Base-by-base conservation (phyloP, 2,329 filamentous ascomycete species). In the Talaromyces albobiverticillius region DNA sequence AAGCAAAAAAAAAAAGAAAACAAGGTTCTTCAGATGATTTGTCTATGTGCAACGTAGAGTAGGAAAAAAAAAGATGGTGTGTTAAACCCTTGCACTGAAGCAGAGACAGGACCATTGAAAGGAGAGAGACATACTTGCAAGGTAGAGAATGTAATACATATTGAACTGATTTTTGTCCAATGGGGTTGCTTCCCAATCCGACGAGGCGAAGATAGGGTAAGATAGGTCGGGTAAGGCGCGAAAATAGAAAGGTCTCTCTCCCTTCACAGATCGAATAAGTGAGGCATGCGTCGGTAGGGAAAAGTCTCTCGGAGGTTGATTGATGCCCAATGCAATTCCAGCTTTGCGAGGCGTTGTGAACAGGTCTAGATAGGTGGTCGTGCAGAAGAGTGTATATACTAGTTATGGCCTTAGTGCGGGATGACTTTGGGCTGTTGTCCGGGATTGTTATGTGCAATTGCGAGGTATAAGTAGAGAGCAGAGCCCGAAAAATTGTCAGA, bases 121-220 rank as follows among this genome's bases (percentile, higher is more conserved):
- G 38, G 38, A 20, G 8, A 29, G 22, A 38, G 36, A 41, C 48
- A 42, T 85, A 88, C 86, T 88, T 69, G 87, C 83, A 61, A 88
- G 78, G 70, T 89, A 89, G 65, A 88, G 84, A 59, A 79, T 76
- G 68, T 78, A 78, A 64, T 74, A 76, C 73, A 76, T 76, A 57
- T 10, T 63, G 62, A n/a, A n/a, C n/a, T n/a, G n/a, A 22, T 18
- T 4, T 26, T 29, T 43, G 14, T 23, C 45, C 36, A 50, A 43
- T 45, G 26, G 38, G 36, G 14, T 46, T 32, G 25, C 20, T 53
- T 13, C 16, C 23, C n/a, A 14, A n/a, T 14, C 46, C 18, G 31
- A 46, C 43, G 20, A 20, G 51, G 42, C 51, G 51, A 40, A 47
- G 36, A 48, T 22, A 40, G 36, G 26, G 5, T 5, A 29, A 10